Conservation (phyloP, 495 filamentous ascomycete species). For the Bacidia gigantensis region DNA sequence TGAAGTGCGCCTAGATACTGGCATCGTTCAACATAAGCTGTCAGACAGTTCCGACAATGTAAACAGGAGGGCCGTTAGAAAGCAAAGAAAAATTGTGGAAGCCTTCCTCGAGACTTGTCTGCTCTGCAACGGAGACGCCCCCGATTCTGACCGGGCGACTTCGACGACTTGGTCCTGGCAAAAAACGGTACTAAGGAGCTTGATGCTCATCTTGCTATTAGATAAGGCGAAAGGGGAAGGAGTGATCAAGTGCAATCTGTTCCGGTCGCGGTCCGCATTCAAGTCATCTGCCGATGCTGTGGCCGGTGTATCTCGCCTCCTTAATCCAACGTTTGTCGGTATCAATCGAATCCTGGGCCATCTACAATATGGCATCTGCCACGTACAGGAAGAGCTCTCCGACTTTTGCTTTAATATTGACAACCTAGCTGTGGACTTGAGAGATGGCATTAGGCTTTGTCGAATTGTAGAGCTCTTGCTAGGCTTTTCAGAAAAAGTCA, state of each 20-base stretch:
- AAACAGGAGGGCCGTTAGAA: slow-evolving; percentile 16
- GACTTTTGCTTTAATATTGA: slow-evolving; percentile 45
- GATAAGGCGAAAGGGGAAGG: slow-evolving; percentile 36
- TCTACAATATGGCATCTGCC: slow-evolving; percentile 37
- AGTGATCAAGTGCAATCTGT: slow-evolving; percentile 28
- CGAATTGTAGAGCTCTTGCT: slow-evolving; percentile 47
- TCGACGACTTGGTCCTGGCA: slow-evolving; percentile 33
- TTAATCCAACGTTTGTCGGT: slow-evolving; percentile 43
- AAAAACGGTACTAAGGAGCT: slow-evolving; percentile 43
- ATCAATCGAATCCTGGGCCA: slow-evolving; percentile 40
- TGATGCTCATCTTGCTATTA: slow-evolving; percentile 47
- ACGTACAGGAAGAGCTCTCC: slow-evolving; percentile 42
- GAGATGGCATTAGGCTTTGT: slow-evolving; percentile 48
- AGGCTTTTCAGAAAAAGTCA: slow-evolving; percentile 22
- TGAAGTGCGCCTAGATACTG: neutral
- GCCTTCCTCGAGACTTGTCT: slow-evolving; percentile 44
- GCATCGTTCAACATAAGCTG: neutral
- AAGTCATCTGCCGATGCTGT: slow-evolving; percentile 46
- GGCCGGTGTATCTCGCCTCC: slow-evolving; percentile 34
- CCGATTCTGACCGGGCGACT: neutral
- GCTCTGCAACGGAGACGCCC: slow-evolving; percentile 41
- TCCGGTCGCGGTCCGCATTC: slow-evolving; percentile 32
- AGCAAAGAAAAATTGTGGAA: slow-evolving; percentile 32
- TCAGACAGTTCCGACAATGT: too few species aligned
- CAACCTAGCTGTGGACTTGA: slow-evolving; percentile 51